These are phyloP conservation scores for Massospora cicadina DNA, from an alignment of 371 early-diverging fungal genomes.

Conservation along the genomic window DNA sequence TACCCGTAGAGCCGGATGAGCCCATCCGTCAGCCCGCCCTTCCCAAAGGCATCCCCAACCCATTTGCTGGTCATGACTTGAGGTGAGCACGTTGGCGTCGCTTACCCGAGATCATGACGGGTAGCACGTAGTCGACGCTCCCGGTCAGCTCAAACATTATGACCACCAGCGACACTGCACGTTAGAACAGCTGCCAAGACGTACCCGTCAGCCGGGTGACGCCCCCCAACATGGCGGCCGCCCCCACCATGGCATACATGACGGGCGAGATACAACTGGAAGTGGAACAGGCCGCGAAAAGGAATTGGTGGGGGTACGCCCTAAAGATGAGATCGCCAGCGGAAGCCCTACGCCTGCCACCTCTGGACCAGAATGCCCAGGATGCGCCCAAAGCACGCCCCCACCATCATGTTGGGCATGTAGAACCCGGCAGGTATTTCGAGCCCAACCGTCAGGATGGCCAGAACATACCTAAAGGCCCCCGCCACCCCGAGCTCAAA, in stretches of 20 bases:
- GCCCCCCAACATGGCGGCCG: constrained; percentile 79
- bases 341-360: constrained; percentile 21
- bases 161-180: constrained; percentile 38
- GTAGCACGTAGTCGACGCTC: constrained; percentile 55
- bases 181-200: neutral
- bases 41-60: constrained; percentile 61
- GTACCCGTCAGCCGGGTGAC: constrained; percentile 76
- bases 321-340: neutral
- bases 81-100: neutral
- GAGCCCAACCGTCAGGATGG: constrained; percentile 63
- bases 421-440: constrained; percentile 60
- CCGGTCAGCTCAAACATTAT: constrained; percentile 89
- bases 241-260: constrained; percentile 88
- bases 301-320: neutral
- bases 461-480: constrained; percentile 40
- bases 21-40: constrained; percentile 68
- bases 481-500: constrained; percentile 35
- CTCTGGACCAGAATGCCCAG: constrained; percentile 51
- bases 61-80: constrained; percentile 55
- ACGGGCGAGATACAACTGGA: constrained; percentile 74
- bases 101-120: constrained; percentile 72
- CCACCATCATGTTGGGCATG: constrained; percentile 62
- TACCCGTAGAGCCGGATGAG: constrained; percentile 58
- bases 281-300: constrained; percentile 15
- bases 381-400: constrained; percentile 56